Evolutionary conservation across 495 filamentous ascomycete species (phyloP), one percentile per base, ranked within the genome.

Genomic region (Stereocaulon alpinum): DNA sequence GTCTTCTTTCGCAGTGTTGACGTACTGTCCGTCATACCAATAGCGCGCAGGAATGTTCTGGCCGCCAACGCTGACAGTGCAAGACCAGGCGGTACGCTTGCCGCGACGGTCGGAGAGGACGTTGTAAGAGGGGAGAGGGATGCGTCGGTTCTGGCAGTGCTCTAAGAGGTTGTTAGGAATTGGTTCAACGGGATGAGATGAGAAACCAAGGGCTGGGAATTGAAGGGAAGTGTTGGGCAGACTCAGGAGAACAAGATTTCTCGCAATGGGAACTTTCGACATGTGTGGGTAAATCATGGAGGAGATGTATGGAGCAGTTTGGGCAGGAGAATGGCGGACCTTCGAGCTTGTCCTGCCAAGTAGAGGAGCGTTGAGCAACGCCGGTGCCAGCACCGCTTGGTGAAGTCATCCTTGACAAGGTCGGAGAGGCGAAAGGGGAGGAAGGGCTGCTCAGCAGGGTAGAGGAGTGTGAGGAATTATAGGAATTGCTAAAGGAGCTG

Each of bases 11-110:
- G 91, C 91, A 67, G 92, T 93, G 73, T 91, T 81, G 73, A 90
- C 73, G 66, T 86, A 87, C 63, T 89, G 80, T 41, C 88, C 91
- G 70, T 94, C 89, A 71, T 94, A 96, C 89, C 88, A 96, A 75
- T 84, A 94, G 59, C 89, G 83, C 42, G 90, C 91, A 10, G 74
- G 59, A 67, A 85, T 75, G 15, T 47, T 68, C 68, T 47, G 74
- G 66, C 59, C 82, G 79, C 61, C 52, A 34, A 68, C 64, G 15
- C 71, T 77, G 59, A 94, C 86, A 40, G 73, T 77, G 72, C 81
- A 83, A 51, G 89, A 91, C 91, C 91, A 96, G 54, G 91, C 91
- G 37, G 91, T 96, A 62, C 91, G 86, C 63, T 89, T 90, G 66
- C 91, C 87, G 81, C 87, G 84, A 72, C 85, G 79, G 70, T 91